A percentile compares a stretch with the other conserved stretches of the same genome.
Evolutionary conservation across 352 stramenopile species (phyloP).

Genomic region (Pythium sukuiense): DNA sequence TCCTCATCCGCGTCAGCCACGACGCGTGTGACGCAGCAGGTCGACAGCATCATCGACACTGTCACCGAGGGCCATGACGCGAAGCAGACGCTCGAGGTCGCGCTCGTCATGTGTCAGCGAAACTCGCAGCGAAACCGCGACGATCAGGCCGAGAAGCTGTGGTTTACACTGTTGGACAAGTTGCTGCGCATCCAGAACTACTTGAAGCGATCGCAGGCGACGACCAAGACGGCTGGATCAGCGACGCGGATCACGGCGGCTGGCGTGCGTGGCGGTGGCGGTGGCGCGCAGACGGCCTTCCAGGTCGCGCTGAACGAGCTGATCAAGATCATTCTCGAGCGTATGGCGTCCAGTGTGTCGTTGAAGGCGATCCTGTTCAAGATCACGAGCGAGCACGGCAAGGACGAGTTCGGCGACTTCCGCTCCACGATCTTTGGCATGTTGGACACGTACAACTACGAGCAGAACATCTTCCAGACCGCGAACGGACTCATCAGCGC

Average conservation of each 20-base stretch:
- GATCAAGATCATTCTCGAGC: slow-evolving; percentile 92
- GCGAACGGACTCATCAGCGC: slow-evolving; percentile 81
- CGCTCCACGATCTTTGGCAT: slow-evolving; percentile 93
- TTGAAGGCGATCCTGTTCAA: slow-evolving; percentile 94
- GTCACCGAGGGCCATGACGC: slow-evolving; percentile 73
- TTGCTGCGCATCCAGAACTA: slow-evolving; percentile 92
- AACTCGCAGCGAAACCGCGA: slow-evolving; percentile 87
- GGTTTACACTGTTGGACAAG: slow-evolving; percentile 94
- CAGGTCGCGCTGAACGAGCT: slow-evolving; percentile 91
- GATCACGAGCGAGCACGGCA: slow-evolving; percentile 93
- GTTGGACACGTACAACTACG: slow-evolving; percentile 92
- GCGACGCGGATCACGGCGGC: slow-evolving; percentile 47
- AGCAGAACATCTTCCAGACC: slow-evolving; percentile 89
- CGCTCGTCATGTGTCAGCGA: slow-evolving; percentile 92
- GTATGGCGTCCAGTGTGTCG: slow-evolving; percentile 93
- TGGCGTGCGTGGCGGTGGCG: slow-evolving; percentile 45
- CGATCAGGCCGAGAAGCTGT: slow-evolving; percentile 92
- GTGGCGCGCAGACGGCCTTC: slow-evolving; percentile 82
- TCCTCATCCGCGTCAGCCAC: slow-evolving; percentile 10
- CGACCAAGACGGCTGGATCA: slow-evolving; percentile 51
- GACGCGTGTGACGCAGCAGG: slow-evolving; percentile 42
- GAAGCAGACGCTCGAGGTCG: slow-evolving; percentile 90
- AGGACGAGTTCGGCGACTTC: slow-evolving; percentile 93
- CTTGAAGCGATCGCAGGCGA: slow-evolving; percentile 87
- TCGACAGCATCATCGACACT: slow-evolving; percentile 83